phyloP scores from a whole-genome alignment of 306 rosid species.

The Coriaria nepalensis region DNA sequence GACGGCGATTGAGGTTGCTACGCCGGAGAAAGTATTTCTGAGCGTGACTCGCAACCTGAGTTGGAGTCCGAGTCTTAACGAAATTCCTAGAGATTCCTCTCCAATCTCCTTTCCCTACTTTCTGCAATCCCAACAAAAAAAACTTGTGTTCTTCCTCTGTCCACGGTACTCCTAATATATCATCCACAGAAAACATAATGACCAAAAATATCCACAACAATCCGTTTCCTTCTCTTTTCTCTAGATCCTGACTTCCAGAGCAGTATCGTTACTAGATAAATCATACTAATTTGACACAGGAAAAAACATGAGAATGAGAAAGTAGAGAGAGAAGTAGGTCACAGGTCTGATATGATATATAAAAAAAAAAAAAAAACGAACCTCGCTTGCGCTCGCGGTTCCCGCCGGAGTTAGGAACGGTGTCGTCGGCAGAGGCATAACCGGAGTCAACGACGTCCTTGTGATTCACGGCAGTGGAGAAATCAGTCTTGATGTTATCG shows the following conservation, averaged over 20 bases:
- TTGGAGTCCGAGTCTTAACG: slow-evolving; percentile 94
- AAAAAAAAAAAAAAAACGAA: slow-evolving; percentile 15
- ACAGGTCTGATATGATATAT: slow-evolving; percentile 3
- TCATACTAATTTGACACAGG: not conserved
- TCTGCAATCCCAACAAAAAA: slow-evolving; percentile 77
- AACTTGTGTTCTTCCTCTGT: slow-evolving; percentile 97
- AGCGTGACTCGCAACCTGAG: slow-evolving; percentile 98
- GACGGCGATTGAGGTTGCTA: slow-evolving; percentile 86
- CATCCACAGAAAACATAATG: slow-evolving; percentile 10
- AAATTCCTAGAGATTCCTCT: slow-evolving; percentile 92
- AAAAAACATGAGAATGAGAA: not conserved
- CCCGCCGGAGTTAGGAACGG: slow-evolving; percentile 45
- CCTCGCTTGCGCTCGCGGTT: slow-evolving; percentile 96
- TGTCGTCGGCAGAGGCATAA: slow-evolving; percentile 85
- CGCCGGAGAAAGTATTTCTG: slow-evolving; percentile 95
- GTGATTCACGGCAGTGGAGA: slow-evolving; percentile 9
- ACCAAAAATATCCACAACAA: not conserved
- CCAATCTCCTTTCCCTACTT: slow-evolving; percentile 99
- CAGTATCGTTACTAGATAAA: not conserved
- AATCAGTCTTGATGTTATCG: slow-evolving; percentile 8
- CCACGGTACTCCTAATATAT: slow-evolving; percentile 84
- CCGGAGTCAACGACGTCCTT: slow-evolving; percentile 41
- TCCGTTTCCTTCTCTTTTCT: not conserved
- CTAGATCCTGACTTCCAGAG: slow-evolving; percentile 3
- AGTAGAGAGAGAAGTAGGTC: slow-evolving; percentile 8